Conservation (phyloP, 2,329 filamentous ascomycete species). For the Arthroderma uncinatum region DNA sequence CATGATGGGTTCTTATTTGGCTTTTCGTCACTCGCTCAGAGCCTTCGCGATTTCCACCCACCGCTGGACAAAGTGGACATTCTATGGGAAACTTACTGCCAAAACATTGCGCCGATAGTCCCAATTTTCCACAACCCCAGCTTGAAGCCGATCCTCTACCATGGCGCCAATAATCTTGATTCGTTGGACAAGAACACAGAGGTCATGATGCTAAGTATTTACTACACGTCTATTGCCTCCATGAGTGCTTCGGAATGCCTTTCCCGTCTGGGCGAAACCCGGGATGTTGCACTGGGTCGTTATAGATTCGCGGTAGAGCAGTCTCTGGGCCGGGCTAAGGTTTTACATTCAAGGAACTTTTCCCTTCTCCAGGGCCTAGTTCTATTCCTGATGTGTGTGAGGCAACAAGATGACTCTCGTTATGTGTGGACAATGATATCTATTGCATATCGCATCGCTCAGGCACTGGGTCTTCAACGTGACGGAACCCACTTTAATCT, state of each 20-base stretch:
- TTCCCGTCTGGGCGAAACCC: conserved; percentile 41
- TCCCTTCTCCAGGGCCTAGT: conserved; percentile 52
- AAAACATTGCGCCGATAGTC: conserved; percentile 51
- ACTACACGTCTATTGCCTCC: conserved; percentile 44
- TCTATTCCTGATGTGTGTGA: conserved; percentile 46
- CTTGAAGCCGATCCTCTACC: conserved; percentile 41
- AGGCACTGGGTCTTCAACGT: conserved; percentile 40
- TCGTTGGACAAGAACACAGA: conserved; percentile 44
- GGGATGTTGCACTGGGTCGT: conserved; percentile 38
- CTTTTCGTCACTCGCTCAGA: conserved; percentile 46
- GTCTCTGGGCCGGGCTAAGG: conserved; percentile 50
- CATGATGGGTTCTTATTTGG: conserved; percentile 53
- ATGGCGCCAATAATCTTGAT: conserved; percentile 40
- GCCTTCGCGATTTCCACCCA: conserved; percentile 48
- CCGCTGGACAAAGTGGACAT: conserved; percentile 38
- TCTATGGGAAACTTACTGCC: conserved; percentile 49
- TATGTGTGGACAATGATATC: conserved; percentile 36
- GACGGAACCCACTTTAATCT: conserved; percentile 41
- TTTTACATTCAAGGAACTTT: conserved; percentile 51
- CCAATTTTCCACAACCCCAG: conserved; percentile 50
- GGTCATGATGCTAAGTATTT: conserved; percentile 51
- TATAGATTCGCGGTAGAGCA: conserved; percentile 56
- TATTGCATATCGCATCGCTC: conserved; percentile 33
- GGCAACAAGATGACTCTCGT: conserved; percentile 31
- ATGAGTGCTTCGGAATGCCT: conserved; percentile 33